These are phyloP conservation scores for Phanerochaete sordida DNA, from an alignment of 768 basidiomycete genomes.

Conservation along the genomic window DNA sequence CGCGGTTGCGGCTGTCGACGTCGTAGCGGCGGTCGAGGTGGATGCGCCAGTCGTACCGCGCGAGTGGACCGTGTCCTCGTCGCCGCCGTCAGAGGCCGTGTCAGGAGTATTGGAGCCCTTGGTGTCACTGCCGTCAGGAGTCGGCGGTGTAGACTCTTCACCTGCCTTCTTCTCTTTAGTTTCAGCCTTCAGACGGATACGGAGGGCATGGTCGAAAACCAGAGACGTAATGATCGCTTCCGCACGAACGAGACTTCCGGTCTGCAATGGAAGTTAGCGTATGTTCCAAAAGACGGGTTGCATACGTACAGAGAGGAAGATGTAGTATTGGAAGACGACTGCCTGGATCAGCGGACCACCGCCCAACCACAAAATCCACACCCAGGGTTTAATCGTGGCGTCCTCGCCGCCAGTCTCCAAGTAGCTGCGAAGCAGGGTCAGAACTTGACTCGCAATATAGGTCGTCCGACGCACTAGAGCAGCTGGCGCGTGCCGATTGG, in stretches of 20 bases:
- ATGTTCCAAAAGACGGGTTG: neutral
- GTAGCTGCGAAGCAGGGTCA: slow-evolving; percentile 20
- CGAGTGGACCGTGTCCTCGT: slow-evolving; percentile 1
- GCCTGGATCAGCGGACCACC: slow-evolving; percentile 18
- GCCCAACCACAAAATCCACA: slow-evolving; percentile 39
- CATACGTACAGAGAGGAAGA: slow-evolving; percentile 7
- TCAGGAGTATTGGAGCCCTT: slow-evolving; percentile 1
- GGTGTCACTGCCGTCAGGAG: neutral
- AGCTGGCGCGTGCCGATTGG: slow-evolving; percentile 35
- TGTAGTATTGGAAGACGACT: slow-evolving; percentile 6
- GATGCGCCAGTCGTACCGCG: neutral
- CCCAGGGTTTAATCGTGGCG: slow-evolving; percentile 40
- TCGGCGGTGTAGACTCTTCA: neutral
- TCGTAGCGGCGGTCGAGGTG: neutral
- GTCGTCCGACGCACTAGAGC: slow-evolving; percentile 25
- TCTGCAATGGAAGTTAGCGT: neutral
- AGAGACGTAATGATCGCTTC: slow-evolving; percentile 10
- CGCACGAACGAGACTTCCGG: slow-evolving; percentile 3
- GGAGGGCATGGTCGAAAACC: slow-evolving; percentile 15
- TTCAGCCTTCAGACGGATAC: slow-evolving; percentile 14
- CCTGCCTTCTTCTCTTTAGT: neutral
- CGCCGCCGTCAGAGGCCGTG: neutral
- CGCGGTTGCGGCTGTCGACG: slow-evolving; percentile 6
- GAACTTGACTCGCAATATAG: neutral
- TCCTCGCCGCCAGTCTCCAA: slow-evolving; percentile 34